Evolutionary conservation across 179 eudicot species (phyloP).

Genomic region (Gypsophila paniculata): DNA sequence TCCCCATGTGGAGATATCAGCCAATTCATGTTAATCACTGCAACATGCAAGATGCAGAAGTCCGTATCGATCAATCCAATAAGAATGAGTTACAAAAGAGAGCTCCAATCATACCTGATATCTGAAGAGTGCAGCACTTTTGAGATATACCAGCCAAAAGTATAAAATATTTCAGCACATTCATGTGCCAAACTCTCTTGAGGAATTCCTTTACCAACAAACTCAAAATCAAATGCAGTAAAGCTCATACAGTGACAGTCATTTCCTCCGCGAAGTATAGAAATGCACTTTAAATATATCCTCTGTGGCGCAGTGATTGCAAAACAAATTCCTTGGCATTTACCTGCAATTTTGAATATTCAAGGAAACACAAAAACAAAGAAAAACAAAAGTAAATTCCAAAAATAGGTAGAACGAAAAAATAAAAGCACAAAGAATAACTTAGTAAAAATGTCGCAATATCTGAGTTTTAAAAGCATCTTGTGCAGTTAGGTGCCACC

Average conservation of each 20-base stretch:
- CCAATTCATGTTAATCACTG: too few species aligned
- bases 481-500: background rate
- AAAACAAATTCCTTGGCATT: conserved; percentile 42
- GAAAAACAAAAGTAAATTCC: background rate
- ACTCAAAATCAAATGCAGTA: conserved; percentile 34
- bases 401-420: too few species aligned
- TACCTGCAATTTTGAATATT: conserved; percentile 38
- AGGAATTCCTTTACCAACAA: conserved; percentile 43
- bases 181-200: conserved; percentile 62
- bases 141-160: conserved; percentile 52
- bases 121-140: conserved; percentile 36
- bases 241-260: conserved; percentile 39
- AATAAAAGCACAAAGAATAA: background rate
- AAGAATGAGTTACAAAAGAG: background rate
- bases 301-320: conserved; percentile 46
- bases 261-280: conserved; percentile 51
- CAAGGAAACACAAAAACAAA: background rate
- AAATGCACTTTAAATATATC: conserved; percentile 48
- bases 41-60: conserved; percentile 2
- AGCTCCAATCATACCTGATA: conserved; percentile 44
- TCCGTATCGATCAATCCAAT: conserved; percentile 1
- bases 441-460: background rate
- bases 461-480: conserved; percentile 3
- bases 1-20: too few species aligned
- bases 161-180: conserved; percentile 59